phyloP scores from a whole-genome alignment of 169 alveolate genomes.

The Eimeria necatrix region DNA sequence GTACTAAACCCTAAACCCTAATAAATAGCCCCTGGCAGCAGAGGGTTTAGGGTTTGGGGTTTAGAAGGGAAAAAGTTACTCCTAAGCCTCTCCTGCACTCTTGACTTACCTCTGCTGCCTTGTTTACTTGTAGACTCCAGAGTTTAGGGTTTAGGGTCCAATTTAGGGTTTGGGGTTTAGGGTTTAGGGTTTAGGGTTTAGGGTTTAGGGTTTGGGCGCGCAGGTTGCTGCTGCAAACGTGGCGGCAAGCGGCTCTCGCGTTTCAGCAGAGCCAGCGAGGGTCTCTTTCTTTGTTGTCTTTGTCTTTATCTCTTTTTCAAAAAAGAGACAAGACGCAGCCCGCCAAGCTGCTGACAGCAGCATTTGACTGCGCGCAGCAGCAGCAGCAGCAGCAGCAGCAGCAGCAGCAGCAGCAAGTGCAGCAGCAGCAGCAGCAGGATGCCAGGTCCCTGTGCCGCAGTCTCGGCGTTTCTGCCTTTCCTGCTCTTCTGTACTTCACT shows the following conservation, averaged over 20 bases:
- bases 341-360: slow-evolving; percentile 26
- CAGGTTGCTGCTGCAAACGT: slow-evolving; percentile 64
- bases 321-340: not conserved
- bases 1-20: slow-evolving; percentile 1
- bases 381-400: slow-evolving; percentile 56
- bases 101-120: no score
- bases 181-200: not conserved
- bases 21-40: no score
- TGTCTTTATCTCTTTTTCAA: not conserved
- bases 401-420: slow-evolving; percentile 37
- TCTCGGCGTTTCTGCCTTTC: slow-evolving; percentile 45
- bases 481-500: slow-evolving; percentile 66
- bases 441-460: slow-evolving; percentile 60
- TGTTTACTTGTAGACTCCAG: no score
- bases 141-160: no score
- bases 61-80: no score
- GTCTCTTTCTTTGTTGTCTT: slow-evolving; percentile 26
- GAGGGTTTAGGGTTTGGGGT: not conserved
- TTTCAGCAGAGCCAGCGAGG: slow-evolving; percentile 37
- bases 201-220: not conserved
- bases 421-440: slow-evolving; percentile 33
- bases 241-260: slow-evolving; percentile 46
- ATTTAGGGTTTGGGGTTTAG: no score
- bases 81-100: no score
- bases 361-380: slow-evolving; percentile 67